phyloP scores from a whole-genome alignment of 352 stramenopile genomes.

The Pythium biforme region DNA sequence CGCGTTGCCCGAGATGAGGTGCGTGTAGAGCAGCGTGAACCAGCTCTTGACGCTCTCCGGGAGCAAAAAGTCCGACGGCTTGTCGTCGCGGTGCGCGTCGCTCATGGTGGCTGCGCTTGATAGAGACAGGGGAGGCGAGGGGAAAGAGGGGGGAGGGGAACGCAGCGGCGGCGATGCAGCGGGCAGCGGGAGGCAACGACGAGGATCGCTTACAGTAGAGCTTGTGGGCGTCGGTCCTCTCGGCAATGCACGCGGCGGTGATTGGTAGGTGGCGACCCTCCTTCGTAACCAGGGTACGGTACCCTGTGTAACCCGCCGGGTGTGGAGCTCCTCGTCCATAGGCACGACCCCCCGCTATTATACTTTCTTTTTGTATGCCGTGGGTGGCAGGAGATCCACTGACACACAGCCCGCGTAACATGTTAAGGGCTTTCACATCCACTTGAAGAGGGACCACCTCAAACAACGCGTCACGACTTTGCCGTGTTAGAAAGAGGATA shows the following conservation, averaged over 20 bases:
- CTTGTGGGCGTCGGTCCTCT: neutral
- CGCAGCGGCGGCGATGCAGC: neutral
- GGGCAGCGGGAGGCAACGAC: neutral
- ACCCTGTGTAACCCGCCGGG: neutral
- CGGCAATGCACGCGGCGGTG: neutral
- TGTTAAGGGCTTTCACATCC: neutral
- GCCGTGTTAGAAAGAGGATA: too few species aligned
- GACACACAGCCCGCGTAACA: neutral
- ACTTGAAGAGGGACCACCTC: neutral
- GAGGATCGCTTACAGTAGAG: neutral
- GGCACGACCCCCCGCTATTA: conserved; percentile 27
- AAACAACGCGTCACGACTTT: too few species aligned
- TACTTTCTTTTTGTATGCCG: conserved; percentile 32
- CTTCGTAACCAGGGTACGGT: neutral
- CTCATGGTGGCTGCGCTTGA: conserved; percentile 32
- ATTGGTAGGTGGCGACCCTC: conserved; percentile 7
- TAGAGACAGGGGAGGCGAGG: neutral
- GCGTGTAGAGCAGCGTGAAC: conserved; percentile 87
- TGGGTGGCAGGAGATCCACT: neutral
- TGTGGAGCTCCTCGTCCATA: conserved; percentile 1
- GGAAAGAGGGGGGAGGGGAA: neutral
- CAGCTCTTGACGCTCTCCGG: conserved; percentile 87
- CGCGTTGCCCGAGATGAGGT: conserved; percentile 81
- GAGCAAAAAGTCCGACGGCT: conserved; percentile 85
- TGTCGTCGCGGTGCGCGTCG: conserved; percentile 66